Base-by-base conservation (phyloP, 1,284 basidiomycete genomes). In the Rhodotorula glutinis region DNA sequence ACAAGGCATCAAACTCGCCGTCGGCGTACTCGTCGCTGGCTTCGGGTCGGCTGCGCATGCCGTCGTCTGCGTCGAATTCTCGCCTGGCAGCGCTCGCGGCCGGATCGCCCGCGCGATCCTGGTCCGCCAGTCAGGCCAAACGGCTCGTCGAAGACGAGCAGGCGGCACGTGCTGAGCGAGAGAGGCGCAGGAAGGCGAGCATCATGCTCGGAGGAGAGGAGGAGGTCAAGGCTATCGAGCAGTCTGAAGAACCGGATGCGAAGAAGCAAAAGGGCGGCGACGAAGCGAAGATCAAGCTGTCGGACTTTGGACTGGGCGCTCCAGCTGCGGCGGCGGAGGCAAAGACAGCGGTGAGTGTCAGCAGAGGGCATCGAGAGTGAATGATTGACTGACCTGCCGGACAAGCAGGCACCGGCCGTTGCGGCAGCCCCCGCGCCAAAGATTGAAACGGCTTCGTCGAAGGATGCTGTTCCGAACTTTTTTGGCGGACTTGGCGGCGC, bases 211-310 rank as follows among this genome's bases (percentile, higher is more conserved):
- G 69, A 2, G 69, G 69, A 16, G 49, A 59, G 40, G 25, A 29
- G n/a, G 59, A 54, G 41, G 38, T 29, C 13, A 43, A 55, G 58
- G 55, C 40, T 38, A 23, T 43, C 47, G 40, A 51, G 38, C 49
- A 38, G 10, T 14, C n/a, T 25, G 25, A 38, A 38, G 33, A 51
- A 27, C 16, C 57, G 21, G 33, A 47, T 33, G 29, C 54, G 27
- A 53, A 29, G 27, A 40, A 40, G 29, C 47, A 30, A 27, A n/a
- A 33, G 46, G 29, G 38, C 11, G 62, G 27, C 13, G 43, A 21
- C 49, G 30, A 59, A 54, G 59, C 59, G 29, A 67, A 66, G 69
- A 51, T 70, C 51, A 67, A 66, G 60, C 53, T 68, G 10, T 55
- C 57, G 21, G 64, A 66, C 53, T 68, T 60, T 41, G 55, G 53